Base-by-base conservation (phyloP, 1,284 basidiomycete genomes). In the Porogramme epimiltina region DNA sequence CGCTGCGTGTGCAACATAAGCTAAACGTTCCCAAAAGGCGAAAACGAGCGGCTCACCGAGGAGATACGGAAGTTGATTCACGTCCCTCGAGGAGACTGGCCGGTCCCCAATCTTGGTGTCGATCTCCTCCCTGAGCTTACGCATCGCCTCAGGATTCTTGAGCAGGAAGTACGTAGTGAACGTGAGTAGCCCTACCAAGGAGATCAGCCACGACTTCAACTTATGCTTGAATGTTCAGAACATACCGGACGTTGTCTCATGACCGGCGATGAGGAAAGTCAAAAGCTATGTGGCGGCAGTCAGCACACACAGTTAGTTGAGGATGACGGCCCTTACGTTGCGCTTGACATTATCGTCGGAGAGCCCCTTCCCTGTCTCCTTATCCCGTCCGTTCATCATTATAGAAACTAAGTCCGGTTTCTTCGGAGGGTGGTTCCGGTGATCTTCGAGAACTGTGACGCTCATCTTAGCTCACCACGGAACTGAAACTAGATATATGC, bases 211-310 rank as follows among this genome's bases (percentile, higher is more conserved):
- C 25, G 1, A 16, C 11, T 2, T 11, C 22, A 1, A 20, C 41
- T 19, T 28, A 16, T 13, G 4, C 10, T 10, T 24, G 40, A 34
- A 16, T 13, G 4, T 8, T 10, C 22, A 36, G 25, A 15, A 24
- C 34, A 19, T 9, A 51, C 71, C 70, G 2, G 75, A 76, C 0
- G 77, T 77, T 0, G 76, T 78, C 59, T 78, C 78, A 53, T 78
- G 77, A 70, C 71, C 79, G 4, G 78, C 79, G 39, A 80, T 77
- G 15, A 80, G 63, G 69, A 80, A 80, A 1, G 78, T 79, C 11
- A 80, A 62, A 28, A 78, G 69, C 73, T 76, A 39, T 16, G 34
- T 4, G 8, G 26, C 13, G 16, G 33, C 0, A 2, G 4, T 44
- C 16, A 40, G 28, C 5, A 13, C 6, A n/a, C 34, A 37, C 10